Base-by-base conservation (phyloP, 2,329 filamentous ascomycete species). In the Amylocarpus encephaloides region DNA sequence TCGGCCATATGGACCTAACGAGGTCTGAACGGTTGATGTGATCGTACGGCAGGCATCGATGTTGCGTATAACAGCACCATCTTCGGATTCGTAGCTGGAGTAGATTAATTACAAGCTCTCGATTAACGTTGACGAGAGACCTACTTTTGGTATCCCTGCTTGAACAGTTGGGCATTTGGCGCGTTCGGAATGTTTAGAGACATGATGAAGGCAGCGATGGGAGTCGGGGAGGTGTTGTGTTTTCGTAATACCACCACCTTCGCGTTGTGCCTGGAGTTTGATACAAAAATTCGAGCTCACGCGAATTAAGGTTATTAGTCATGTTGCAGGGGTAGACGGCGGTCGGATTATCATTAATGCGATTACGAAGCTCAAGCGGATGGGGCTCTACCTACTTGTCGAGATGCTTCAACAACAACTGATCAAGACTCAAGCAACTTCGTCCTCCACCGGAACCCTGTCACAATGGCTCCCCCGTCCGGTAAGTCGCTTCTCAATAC, bases 41-140 rank as follows among this genome's bases (percentile, higher is more conserved):
- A 98, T 97, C 60, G 93, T 88, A 59, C 91, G 83, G 76, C 93
- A 98, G 68, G 94, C 93, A 68, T 98, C 94, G 73, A 98, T 97
- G 72, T 98, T 98, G 67, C 93, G 90, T 59, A 97, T 79, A 61
- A 98, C 91, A 61, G 93, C 94, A 68, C 93, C 93, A 87, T 98
- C 93, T 83, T 98, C 94, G 54, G 92, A 85, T 69, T 97, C 92
- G 75, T 98, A 95, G 79, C 94, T 97, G 67, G 34, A 38, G 57
- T 36, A 39, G 56, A 42, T 73, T 63, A 59, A 48, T 41, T 33
- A 51, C 46, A 34, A 46, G 19, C 11, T 38, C 7, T 22, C 40
- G 32, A 9, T 36, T 29, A 49, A 36, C 22, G n/a, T 32, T 33
- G 35, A 50, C 38, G 46, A 43, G 22, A 48, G 46, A 72, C 80